Base-by-base conservation (phyloP, 73 alveolate species). In the Breviolum minutum region DNA sequence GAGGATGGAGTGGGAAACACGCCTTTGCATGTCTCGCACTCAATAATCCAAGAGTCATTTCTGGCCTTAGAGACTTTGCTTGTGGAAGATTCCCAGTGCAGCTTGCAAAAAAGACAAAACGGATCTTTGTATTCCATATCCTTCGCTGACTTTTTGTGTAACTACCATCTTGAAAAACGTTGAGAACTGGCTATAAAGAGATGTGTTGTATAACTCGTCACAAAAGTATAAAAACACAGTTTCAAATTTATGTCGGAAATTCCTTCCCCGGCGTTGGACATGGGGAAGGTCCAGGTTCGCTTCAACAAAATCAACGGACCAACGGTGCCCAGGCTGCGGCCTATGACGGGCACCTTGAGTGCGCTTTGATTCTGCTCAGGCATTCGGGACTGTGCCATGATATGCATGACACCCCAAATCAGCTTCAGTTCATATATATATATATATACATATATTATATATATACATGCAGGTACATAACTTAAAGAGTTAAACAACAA, bases 311-410 rank as follows among this genome's bases (percentile, higher is more conserved):
- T 40, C 3, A 40, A 2, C 77, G 8, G 24, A 14, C 48, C 17
- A 17, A 11, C 74, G 74, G 17, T 0, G 86, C 61, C 74, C 32
- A 90, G 97, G 97, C 97, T 9, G 98, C 98, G 27, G 74, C 91
- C n/a, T 73, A 54, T 22, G 82, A 80, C 8, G 98, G 98, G 63
- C 40, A 92, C 66, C 81, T 92, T n/a, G 98, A 92, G 64, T 92
- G 98, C 61, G 98, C 98, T 54, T 61, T 92, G 98, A 71, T 92
- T 32, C 98, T 92, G 66, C 98, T 92, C 66, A 92, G 98, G 98
- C 63, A 71, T 6, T 17, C 30, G 30, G 54, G 54, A 40, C 54
- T 40, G 54, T 40, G 54, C 54, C 54, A 40, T 40, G 54, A 40
- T 40, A 40, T 40, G 3, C 54, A 40, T 40, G 54, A 40, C 5